These are phyloP conservation scores for Dryas drummondii DNA, from an alignment of 306 rosid genomes.

Conservation along the genomic window DNA sequence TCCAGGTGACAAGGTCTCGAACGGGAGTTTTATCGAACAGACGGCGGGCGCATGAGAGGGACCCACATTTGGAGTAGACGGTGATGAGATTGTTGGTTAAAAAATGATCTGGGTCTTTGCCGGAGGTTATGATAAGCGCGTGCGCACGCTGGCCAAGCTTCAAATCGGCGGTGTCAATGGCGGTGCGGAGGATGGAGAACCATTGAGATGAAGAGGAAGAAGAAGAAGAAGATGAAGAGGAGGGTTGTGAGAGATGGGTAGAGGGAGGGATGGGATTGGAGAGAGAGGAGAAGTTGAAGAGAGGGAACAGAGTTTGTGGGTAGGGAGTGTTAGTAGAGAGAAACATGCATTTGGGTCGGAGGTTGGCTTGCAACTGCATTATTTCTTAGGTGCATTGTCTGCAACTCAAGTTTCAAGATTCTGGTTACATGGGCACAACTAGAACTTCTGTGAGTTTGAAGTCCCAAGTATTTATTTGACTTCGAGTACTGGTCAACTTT, in stretches of 20 bases:
- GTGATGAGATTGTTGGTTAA: slow-evolving; percentile 73
- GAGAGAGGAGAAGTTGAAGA: slow-evolving; percentile 2
- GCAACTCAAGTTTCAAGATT: not conserved
- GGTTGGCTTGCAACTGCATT: slow-evolving; percentile 38
- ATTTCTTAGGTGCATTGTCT: slow-evolving; percentile 34
- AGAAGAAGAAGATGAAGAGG: slow-evolving; percentile 32
- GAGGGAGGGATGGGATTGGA: slow-evolving; percentile 3
- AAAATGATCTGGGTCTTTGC: slow-evolving; percentile 41
- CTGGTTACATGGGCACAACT: no score
- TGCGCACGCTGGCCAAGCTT: slow-evolving; percentile 64
- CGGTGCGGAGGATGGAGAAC: slow-evolving; percentile 68
- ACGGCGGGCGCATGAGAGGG: slow-evolving; percentile 54
- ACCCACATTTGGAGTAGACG: slow-evolving; percentile 64
- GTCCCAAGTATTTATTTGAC: not conserved
- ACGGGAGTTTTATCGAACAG: slow-evolving; percentile 59
- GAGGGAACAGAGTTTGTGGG: not conserved
- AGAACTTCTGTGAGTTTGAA: not conserved
- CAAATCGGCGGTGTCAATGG: slow-evolving; percentile 46
- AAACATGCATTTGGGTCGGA: slow-evolving; percentile 25
- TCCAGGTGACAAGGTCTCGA: slow-evolving; percentile 79
- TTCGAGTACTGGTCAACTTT: no score
- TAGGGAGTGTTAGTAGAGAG: slow-evolving; percentile 7
- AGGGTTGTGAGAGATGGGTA: not conserved
- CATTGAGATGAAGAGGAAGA: slow-evolving; percentile 44
- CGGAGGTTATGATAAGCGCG: slow-evolving; percentile 51